Conservation (phyloP, 2,329 filamentous ascomycete species). For the Fusarium phyllophilum region DNA sequence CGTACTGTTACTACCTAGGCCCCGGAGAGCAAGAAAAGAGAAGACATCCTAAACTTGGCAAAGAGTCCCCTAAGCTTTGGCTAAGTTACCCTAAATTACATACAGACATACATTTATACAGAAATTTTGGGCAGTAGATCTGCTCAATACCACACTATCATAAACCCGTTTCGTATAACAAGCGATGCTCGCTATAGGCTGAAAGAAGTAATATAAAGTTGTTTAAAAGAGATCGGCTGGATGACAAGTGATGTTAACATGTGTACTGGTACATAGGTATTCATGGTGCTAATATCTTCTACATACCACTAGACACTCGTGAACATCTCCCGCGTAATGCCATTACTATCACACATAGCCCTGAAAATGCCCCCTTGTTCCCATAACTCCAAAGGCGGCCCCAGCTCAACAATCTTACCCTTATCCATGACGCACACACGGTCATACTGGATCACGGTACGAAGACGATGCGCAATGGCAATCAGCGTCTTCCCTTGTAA, state of each 20-base stretch:
- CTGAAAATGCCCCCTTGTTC: not conserved
- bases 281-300: not conserved
- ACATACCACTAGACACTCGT: not conserved
- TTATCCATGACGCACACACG: not conserved
- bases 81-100: too few relatives aligned
- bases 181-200: rapidly evolving
- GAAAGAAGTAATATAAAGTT: not conserved
- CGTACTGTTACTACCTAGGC: too few relatives aligned
- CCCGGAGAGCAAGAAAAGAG: too few relatives aligned
- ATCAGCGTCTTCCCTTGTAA: not conserved
- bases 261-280: rapidly evolving
- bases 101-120: too few relatives aligned
- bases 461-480: not conserved
- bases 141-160: not conserved
- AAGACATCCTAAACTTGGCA: too few relatives aligned
- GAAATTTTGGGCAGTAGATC: not conserved
- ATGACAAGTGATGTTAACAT: not conserved
- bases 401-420: not conserved
- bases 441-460: not conserved
- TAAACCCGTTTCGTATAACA: rapidly evolving
- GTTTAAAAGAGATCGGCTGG: not conserved
- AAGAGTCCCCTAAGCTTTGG: too few relatives aligned
- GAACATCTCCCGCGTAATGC: not conserved
- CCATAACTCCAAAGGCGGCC: not conserved
- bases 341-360: not conserved